Percentiles rank a stretch among this genome's conserved stretches.
Conservation (phyloP, 2,329 filamentous ascomycete species). For the Colletotrichum tanaceti region DNA sequence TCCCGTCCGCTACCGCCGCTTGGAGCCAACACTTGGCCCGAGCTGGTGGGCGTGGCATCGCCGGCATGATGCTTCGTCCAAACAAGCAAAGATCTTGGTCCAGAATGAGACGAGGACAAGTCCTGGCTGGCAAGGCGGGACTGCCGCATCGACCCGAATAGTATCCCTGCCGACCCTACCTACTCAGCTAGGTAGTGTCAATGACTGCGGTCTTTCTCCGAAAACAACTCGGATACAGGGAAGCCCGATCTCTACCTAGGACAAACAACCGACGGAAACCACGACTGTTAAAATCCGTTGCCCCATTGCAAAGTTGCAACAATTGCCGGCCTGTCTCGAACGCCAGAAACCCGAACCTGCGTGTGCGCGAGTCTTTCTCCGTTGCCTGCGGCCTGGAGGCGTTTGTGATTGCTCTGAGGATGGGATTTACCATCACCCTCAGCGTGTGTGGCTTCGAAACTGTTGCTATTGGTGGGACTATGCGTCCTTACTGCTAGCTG, state of each 20-base stretch:
- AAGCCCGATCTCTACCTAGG: neutral
- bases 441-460: constrained; percentile 8
- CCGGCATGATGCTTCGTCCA: constrained; percentile 9
- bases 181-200: constrained; percentile 22
- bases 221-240: constrained; percentile 1
- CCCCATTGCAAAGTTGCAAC: constrained; percentile 6
- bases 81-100: constrained; percentile 22
- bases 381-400: neutral
- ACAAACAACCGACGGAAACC: neutral
- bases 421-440: constrained; percentile 8
- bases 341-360: constrained; percentile 6
- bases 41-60: constrained; percentile 16
- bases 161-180: constrained; percentile 5
- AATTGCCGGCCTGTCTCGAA: constrained; percentile 21
- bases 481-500: constrained; percentile 13
- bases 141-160: constrained; percentile 22
- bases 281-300: neutral
- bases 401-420: constrained; percentile 15
- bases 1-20: constrained; percentile 3
- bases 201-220: neutral
- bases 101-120: neutral
- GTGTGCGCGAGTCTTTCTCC: neutral
- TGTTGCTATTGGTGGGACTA: constrained; percentile 30
- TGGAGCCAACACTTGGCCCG: constrained; percentile 14
- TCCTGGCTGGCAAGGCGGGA: neutral